Base-by-base conservation (phyloP, 768 basidiomycete species). In the Boletus bicolor region DNA sequence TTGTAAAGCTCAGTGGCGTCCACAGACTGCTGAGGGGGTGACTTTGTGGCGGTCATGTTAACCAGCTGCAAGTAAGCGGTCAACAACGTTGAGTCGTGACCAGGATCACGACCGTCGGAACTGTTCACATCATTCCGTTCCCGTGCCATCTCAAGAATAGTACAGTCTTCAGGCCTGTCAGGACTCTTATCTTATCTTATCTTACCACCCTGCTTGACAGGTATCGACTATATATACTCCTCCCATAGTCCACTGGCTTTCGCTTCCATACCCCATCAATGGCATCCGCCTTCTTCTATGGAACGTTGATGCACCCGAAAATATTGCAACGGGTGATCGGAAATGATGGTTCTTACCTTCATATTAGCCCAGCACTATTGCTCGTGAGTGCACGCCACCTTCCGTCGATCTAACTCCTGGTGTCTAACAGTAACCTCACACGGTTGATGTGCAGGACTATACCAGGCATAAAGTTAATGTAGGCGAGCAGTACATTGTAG, bases 251-350 rank as follows among this genome's bases (percentile, higher is more conserved):
- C 44, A 35, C 17, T 37, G 24, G 44, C 53, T 28, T 37, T 52
- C 34, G 1, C 10, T 44, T 42, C 14, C 32, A 36, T 17, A 51
- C 26, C 24, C 19, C 46, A 30, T 17, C 52, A 17, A 75, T 76
- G 73, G 44, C 68, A 57, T 72, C 75, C 26, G 86, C 86, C 17
- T 95, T 94, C 72, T 89, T 93, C 75, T 93, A 95, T 71, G 95
- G 95, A 12, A 96, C 91, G 0, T 75, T 98, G 21, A 85, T 95
- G 79, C 91, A 94, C 64, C 93, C 93, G 7, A 82, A 81, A 48
- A 88, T 98, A 64, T 75, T 97, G 38, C 81, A 77, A 54, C 76
- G 85, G 19, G 93, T 97, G 7, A 83, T 97, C 43, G 77, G 77
- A 7, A 85, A 89, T 62, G 75, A 84, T 44, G 89, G 87, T 8